phyloP scores from a whole-genome alignment of 441 rosid genomes.

The Erysimum pusillum region DNA sequence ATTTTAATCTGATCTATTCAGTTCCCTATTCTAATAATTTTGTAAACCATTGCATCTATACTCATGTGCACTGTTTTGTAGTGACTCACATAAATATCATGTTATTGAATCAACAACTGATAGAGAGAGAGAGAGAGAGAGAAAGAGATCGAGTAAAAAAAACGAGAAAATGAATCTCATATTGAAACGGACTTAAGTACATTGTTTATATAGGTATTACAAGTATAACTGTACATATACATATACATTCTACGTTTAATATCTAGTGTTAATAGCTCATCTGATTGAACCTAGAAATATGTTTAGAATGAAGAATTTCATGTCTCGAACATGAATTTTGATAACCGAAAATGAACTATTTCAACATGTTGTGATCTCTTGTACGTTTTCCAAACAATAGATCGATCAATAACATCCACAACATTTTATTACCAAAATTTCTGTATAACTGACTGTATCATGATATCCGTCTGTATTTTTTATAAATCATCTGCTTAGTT shows the following conservation, averaged over 20 bases:
- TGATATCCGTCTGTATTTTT: not conserved
- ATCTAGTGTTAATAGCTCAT: not conserved
- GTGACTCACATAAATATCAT: not conserved
- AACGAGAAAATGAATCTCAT: conserved; percentile 7
- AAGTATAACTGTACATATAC: too few relatives aligned
- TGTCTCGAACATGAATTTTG: not conserved
- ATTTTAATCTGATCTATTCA: not conserved
- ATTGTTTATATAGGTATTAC: not conserved
- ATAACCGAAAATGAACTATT: not conserved
- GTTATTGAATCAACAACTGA: not conserved
- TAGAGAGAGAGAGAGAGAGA: not conserved
- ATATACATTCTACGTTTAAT: not conserved
- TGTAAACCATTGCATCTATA: not conserved
- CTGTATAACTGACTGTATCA: not conserved
- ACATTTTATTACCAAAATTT: not conserved
- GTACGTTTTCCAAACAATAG: not conserved
- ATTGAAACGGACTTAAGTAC: not conserved
- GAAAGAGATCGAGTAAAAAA: not conserved
- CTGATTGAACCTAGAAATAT: not conserved
- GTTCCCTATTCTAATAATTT: not conserved
- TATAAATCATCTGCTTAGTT: not conserved
- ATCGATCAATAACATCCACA: not conserved
- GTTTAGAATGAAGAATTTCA: not conserved
- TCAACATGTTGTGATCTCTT: not conserved
- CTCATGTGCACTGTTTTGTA: conserved; percentile 14